Evolutionary conservation across 768 basidiomycete genomes (phyloP), one percentile per base, ranked within the genome.

Genomic region (Boletus rubescentipes): DNA sequence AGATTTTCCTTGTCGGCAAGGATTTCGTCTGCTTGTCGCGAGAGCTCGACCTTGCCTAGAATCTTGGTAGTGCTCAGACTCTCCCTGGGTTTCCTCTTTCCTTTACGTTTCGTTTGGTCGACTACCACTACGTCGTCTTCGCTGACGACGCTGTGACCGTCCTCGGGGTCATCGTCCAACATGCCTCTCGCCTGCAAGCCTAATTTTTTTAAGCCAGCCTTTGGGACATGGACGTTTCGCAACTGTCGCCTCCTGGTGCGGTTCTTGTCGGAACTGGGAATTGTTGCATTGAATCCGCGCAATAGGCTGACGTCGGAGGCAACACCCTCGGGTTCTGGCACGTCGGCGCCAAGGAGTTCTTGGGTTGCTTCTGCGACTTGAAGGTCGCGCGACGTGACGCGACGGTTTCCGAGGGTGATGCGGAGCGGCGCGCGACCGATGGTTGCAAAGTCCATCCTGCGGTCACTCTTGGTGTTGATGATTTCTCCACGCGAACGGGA

Each of bases 211-310:
- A 95, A 69, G 1, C 94, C 93, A 39, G 91, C 74, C 61, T 79
- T 79, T 29, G 85, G 87, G 12, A 85, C 81, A 4, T 92, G 88
- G 14, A 91, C 82, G 61, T 85, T 89, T 54, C 94, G 79, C 71
- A 89, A 83, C 68, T 91, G 86, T 53, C 93, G 73, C 58, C 94
- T 72, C 55, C 93, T 77, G 14, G 83, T 77, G 57, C 89, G 86
- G 49, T 91, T 80, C 66, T 85, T 81, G 61, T 93, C 89, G 36
- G 94, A 83, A 65, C 89, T 90, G 12, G 96, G 96, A 39, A 97
- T 89, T 2, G 96, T 98, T 16, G 96, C 96, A 64, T 91, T 89
- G 72, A 98, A 98, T 0, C 96, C 96, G 41, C 88, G 84, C 38
- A 97, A 74, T 32, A 98, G 77, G 62, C 90, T 91, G 46, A 94